Conservation (phyloP, 805 yeast genomes). For the Lipomyces oligophaga region DNA sequence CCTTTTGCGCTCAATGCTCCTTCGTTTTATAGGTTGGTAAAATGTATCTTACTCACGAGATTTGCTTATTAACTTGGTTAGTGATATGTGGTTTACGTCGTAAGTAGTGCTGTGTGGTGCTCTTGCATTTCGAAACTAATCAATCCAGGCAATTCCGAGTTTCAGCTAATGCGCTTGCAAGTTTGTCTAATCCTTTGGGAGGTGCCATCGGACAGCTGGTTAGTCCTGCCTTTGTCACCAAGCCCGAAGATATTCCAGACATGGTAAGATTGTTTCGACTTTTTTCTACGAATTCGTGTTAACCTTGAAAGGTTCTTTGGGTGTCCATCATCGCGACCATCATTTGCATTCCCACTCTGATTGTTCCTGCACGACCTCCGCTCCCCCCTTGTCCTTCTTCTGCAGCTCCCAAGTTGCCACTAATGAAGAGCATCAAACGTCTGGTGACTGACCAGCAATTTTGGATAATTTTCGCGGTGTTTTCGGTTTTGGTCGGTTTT, state of each 20-base stretch:
- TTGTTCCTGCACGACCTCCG: constrained; percentile 32
- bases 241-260: constrained; percentile 29
- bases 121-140: neutral
- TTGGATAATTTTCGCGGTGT: constrained; percentile 18
- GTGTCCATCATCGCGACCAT: constrained; percentile 6
- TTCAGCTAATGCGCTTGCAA: constrained; percentile 38
- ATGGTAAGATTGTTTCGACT: constrained; percentile 6
- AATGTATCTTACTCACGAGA: neutral
- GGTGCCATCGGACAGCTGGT: constrained; percentile 38
- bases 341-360: constrained; percentile 22
- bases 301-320: neutral
- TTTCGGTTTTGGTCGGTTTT: constrained; percentile 37
- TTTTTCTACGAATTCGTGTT: neutral
- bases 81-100: constrained; percentile 37
- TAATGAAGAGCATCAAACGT: constrained; percentile 27
- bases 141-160: constrained; percentile 32
- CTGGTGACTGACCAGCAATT: constrained; percentile 27
- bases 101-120: neutral
- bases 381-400: constrained; percentile 38
- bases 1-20: constrained; percentile 37
- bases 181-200: constrained; percentile 38
- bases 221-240: constrained; percentile 36
- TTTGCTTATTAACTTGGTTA: neutral
- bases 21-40: constrained; percentile 31
- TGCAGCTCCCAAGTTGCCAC: constrained; percentile 31